phyloP scores from a whole-genome alignment of 116 monocot genomes.

The Papilionanthe hybrid region DNA sequence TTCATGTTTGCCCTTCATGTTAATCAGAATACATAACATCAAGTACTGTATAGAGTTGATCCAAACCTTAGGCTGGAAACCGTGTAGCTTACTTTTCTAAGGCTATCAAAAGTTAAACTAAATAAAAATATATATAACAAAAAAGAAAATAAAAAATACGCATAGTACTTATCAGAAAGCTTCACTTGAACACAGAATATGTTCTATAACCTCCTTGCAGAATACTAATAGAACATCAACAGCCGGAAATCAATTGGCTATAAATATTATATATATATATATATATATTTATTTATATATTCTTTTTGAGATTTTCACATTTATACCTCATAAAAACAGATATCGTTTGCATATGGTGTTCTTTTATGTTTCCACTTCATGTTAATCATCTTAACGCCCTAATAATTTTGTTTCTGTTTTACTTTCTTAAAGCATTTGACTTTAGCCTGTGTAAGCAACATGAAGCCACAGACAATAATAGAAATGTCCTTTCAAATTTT shows the following conservation, averaged over 20 bases:
- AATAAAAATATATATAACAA: not conserved
- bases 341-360: not conserved
- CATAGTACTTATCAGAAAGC: not conserved
- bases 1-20: not conserved
- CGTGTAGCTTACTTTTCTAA: not conserved
- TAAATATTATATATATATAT: not conserved
- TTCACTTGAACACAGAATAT: not conserved
- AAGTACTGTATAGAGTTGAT: slow-evolving; percentile 1
- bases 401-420: not conserved
- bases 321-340: not conserved
- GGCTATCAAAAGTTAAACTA: not conserved
- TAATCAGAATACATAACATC: slow-evolving; percentile 1
- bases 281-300: not conserved
- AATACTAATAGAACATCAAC: not conserved
- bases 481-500: not conserved
- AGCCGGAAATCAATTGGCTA: not conserved
- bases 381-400: not conserved
- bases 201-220: not conserved
- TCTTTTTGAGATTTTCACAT: not conserved
- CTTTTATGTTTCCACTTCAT: not conserved
- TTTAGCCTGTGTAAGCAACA: not conserved
- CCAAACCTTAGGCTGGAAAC: not conserved
- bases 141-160: not conserved
- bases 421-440: not conserved
- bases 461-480: not conserved